Conservation (phyloP, 345 rosid genomes). For the Citrus australasica region DNA sequence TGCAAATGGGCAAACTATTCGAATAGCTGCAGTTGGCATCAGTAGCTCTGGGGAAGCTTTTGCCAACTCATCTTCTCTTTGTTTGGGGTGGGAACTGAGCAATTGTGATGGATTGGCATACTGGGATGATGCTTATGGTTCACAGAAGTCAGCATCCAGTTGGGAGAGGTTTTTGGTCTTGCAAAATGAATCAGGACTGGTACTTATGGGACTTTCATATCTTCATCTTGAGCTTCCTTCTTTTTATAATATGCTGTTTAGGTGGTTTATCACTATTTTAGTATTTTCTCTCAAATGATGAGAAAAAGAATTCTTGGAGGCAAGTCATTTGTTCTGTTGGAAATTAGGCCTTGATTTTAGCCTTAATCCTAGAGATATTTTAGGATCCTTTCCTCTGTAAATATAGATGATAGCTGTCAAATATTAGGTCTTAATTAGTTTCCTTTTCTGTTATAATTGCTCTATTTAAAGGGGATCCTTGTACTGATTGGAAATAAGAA, state of each 20-base stretch:
- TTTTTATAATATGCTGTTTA: background rate
- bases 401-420: too few relatives aligned
- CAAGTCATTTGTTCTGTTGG: background rate
- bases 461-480: too few relatives aligned
- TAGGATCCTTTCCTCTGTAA: too few relatives aligned
- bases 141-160: slow-evolving; percentile 42
- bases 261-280: background rate
- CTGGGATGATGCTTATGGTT: slow-evolving; percentile 61
- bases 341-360: too few relatives aligned
- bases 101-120: slow-evolving; percentile 64
- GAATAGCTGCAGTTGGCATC: slow-evolving; percentile 76
- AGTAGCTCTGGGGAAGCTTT: slow-evolving; percentile 63
- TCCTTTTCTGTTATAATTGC: too few relatives aligned
- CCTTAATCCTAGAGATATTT: too few relatives aligned
- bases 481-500: too few relatives aligned
- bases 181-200: slow-evolving; percentile 82
- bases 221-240: background rate
- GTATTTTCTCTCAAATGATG: background rate
- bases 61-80: slow-evolving; percentile 91
- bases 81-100: slow-evolving; percentile 75
- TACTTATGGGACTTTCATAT: slow-evolving; percentile 24
- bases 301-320: background rate
- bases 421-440: too few relatives aligned
- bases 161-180: slow-evolving; percentile 87
- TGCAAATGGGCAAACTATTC: slow-evolving; percentile 82